A percentile compares a stretch with the other conserved stretches of the same genome.
These are phyloP conservation scores for Globisporangium spiculum DNA, from an alignment of 352 stramenopile genomes.

Conservation along the genomic window DNA sequence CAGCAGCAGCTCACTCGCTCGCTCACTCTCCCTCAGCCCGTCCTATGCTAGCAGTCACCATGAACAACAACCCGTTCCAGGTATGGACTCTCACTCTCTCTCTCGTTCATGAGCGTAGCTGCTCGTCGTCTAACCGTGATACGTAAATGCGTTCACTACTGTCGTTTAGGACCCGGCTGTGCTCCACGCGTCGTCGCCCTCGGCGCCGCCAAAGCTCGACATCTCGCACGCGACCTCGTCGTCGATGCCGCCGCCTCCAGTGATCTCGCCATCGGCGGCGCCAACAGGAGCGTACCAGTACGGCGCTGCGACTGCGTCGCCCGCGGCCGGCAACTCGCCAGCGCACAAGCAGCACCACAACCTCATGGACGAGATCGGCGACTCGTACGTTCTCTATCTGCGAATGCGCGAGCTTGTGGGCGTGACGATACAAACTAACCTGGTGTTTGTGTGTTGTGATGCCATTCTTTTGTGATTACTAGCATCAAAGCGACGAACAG, in stretches of 20 bases:
- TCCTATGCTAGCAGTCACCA: not conserved
- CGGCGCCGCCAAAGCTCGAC: constrained; percentile 20
- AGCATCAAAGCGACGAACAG: constrained; percentile 83
- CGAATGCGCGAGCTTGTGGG: not conserved
- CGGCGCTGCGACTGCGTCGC: constrained; percentile 20
- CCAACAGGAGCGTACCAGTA: constrained; percentile 31
- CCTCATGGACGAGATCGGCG: constrained; percentile 84
- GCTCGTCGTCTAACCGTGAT: not conserved
- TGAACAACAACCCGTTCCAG: constrained; percentile 32
- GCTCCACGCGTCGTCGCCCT: constrained; percentile 29
- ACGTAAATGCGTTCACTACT: not conserved
- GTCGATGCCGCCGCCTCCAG: constrained; percentile 32
- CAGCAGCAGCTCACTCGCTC: not conserved
- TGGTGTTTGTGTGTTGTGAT: not conserved
- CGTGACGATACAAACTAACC: not conserved
- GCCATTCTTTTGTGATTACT: not conserved
- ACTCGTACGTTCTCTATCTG: constrained; percentile 29
- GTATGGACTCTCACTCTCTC: not conserved
- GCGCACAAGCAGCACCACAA: constrained; percentile 38
- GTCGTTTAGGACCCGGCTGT: constrained; percentile 35
- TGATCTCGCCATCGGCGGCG: constrained; percentile 25
- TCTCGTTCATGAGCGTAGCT: no score
- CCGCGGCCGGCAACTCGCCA: constrained; percentile 15
- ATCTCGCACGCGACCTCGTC: constrained; percentile 27
- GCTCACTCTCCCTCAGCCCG: no score